phyloP scores from a whole-genome alignment of 2,329 filamentous ascomycete genomes.

The Sporothrix brasiliensis region DNA sequence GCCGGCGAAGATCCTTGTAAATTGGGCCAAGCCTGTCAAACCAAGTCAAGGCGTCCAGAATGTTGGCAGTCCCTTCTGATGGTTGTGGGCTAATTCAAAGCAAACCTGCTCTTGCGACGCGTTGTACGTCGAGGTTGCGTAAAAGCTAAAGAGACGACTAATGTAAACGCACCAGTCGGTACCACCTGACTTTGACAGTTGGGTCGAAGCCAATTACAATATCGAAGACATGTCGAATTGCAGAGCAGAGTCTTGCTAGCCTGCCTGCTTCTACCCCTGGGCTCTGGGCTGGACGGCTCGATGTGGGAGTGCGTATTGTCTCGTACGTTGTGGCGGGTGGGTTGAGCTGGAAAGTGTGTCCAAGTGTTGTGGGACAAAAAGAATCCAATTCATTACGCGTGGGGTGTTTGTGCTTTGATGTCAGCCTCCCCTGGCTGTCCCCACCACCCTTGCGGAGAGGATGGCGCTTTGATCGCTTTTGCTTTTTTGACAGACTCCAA shows the following conservation, averaged over 20 bases:
- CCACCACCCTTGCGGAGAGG: slow-evolving; percentile 9
- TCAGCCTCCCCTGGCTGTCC: not conserved
- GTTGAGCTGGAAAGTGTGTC: not conserved
- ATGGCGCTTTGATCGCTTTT: slow-evolving; percentile 24
- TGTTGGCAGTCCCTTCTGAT: not conserved
- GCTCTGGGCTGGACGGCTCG: not conserved
- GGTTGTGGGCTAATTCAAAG: not conserved
- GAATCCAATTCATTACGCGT: not conserved
- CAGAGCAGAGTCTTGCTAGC: not conserved
- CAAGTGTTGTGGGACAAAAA: not conserved
- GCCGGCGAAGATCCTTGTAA: not conserved
- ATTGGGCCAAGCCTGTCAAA: not conserved
- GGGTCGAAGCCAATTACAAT: not conserved
- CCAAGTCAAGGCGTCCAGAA: not conserved
- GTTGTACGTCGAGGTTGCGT: not conserved
- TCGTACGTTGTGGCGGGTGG: not conserved
- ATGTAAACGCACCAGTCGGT: not conserved
- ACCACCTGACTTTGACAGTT: not conserved
- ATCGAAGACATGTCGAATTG: slow-evolving; percentile 11
- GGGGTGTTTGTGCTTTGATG: slow-evolving; percentile 9
- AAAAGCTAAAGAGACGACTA: not conserved
- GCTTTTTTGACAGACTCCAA: not conserved
- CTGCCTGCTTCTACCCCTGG: not conserved
- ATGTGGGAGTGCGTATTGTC: not conserved
- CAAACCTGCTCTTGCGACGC: no score